phyloP scores from a whole-genome alignment of 2,329 filamentous ascomycete genomes.

The Cytospora paraplurivora region DNA sequence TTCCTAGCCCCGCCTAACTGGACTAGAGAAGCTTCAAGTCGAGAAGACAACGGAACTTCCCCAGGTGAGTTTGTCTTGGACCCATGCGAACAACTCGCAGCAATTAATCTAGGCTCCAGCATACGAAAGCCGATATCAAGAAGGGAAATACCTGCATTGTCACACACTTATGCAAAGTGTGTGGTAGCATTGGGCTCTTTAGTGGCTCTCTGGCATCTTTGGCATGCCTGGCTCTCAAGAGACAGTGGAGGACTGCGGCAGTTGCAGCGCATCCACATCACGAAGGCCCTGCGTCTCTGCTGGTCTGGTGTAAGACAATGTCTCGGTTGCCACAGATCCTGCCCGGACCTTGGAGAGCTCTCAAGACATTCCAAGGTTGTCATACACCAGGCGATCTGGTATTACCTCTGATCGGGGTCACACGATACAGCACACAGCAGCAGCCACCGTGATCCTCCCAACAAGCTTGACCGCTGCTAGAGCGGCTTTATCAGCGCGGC shows the following conservation, averaged over 20 bases:
- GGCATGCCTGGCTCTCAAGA: conserved; percentile 7
- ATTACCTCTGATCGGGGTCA: conserved; percentile 20
- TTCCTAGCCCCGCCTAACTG: too few species aligned
- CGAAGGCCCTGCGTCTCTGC: conserved; percentile 6
- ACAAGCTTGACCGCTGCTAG: background rate
- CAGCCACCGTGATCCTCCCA: conserved; percentile 15
- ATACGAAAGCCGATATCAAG: too few species aligned
- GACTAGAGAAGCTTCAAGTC: conserved; percentile 10
- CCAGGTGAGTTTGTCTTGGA: too few species aligned
- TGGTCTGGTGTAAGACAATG: conserved; percentile 14
- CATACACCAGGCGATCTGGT: conserved; percentile 20
- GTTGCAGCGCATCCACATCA: background rate
- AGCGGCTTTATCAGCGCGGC: background rate
- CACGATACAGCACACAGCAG: conserved; percentile 16
- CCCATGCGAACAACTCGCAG: too few species aligned
- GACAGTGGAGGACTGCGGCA: background rate
- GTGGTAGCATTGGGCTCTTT: too few species aligned
- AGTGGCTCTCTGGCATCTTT: too few species aligned
- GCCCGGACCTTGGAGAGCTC: conserved; percentile 7
- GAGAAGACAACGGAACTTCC: too few species aligned
- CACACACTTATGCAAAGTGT: too few species aligned
- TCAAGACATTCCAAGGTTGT: conserved; percentile 3
- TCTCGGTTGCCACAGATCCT: conserved; percentile 14
- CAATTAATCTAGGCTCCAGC: too few species aligned
- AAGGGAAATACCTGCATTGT: too few species aligned